Evolutionary conservation across 2,329 filamentous ascomycete genomes (phyloP).

Genomic region (Talaromyces rugulosus): DNA sequence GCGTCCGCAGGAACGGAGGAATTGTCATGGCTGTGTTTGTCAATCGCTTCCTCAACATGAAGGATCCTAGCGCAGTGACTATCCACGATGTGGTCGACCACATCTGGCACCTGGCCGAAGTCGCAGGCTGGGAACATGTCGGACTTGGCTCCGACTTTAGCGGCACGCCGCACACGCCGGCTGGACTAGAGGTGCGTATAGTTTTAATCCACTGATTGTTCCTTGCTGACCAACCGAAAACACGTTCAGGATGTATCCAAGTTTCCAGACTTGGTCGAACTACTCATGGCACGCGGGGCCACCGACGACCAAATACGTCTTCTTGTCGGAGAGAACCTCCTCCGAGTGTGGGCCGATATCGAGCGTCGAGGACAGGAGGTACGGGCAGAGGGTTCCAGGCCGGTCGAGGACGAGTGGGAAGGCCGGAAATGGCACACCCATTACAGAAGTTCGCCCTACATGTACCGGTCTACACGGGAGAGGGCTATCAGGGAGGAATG

Average conservation of each 20-base stretch:
- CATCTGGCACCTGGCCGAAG: slow-evolving; percentile 28
- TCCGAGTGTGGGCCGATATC: background rate
- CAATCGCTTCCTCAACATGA: slow-evolving; percentile 26
- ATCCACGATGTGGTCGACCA: slow-evolving; percentile 37
- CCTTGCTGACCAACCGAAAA: background rate
- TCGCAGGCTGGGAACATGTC: slow-evolving; percentile 31
- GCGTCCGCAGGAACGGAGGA: slow-evolving; percentile 34
- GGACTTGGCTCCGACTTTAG: slow-evolving; percentile 34
- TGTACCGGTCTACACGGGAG: slow-evolving; percentile 1
- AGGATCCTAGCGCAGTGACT: slow-evolving; percentile 24
- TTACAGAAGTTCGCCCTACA: slow-evolving; percentile 4
- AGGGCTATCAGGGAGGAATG: background rate
- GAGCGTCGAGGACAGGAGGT: background rate
- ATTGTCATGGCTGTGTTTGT: slow-evolving; percentile 41
- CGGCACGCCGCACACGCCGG: slow-evolving; percentile 20
- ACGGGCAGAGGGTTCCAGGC: background rate
- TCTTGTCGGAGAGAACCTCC: background rate
- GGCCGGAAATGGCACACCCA: slow-evolving; percentile 3
- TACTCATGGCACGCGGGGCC: background rate
- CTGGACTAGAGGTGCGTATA: slow-evolving; percentile 19
- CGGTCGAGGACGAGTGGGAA: slow-evolving; percentile 3
- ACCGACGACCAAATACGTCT: background rate
- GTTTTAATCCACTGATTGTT: background rate
- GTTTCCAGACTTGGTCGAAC: background rate
- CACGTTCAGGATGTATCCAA: background rate